phyloP scores from a whole-genome alignment of 352 stramenopile species.

The Phytophthora constricta region DNA sequence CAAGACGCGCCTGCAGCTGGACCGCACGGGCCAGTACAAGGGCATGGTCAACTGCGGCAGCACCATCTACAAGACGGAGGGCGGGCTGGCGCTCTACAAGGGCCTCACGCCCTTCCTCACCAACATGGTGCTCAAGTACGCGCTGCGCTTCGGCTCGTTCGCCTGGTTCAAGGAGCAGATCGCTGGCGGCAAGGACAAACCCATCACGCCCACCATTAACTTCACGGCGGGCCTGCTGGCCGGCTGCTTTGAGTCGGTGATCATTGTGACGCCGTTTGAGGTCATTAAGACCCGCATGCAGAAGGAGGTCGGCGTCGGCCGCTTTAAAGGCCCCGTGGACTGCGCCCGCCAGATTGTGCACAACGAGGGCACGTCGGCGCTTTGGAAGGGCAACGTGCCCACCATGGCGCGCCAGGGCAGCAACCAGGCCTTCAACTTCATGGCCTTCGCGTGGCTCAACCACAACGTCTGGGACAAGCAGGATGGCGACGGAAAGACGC shows the following conservation, averaged over 20 bases:
- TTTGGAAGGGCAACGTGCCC: constrained; percentile 97
- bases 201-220: constrained; percentile 78
- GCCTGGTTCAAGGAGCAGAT: constrained; percentile 89
- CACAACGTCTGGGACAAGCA: constrained; percentile 93
- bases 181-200: constrained; percentile 71
- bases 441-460: constrained; percentile 92
- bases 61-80: constrained; percentile 86
- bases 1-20: constrained; percentile 88
- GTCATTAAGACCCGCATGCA: constrained; percentile 99
- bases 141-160: constrained; percentile 86
- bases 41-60: constrained; percentile 83
- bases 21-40: constrained; percentile 79
- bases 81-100: constrained; percentile 83
- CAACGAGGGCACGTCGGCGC: constrained; percentile 93
- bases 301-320: constrained; percentile 92
- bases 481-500: constrained; percentile 88
- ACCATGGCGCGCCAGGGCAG: constrained; percentile 97
- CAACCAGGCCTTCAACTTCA: constrained; percentile 99
- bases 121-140: constrained; percentile 92
- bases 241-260: constrained; percentile 95
- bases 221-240: constrained; percentile 91
- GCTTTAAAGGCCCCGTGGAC: constrained; percentile 91
- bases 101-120: constrained; percentile 85
- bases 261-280: constrained; percentile 98
- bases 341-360: constrained; percentile 92